Base-by-base conservation (phyloP, 352 stramenopile species). In the Phytophthora boehmeriae region DNA sequence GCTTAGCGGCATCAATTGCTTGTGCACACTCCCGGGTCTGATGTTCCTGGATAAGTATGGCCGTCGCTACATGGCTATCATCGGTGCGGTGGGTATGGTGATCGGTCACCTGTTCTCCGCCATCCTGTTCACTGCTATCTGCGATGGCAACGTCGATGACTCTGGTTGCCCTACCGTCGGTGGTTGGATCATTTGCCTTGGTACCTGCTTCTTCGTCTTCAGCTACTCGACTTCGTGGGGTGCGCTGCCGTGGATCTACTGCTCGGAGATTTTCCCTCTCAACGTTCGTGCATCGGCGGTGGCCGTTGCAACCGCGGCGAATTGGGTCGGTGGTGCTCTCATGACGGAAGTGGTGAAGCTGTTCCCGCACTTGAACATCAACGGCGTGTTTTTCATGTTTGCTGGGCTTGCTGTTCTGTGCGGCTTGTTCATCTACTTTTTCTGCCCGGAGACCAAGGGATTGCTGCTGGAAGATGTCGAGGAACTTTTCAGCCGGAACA, bases 171-270 rank as follows among this genome's bases (percentile, higher is more conserved):
- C 68, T 5, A 35, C 60, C 4, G 54, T 71, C 16, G 76, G 73
- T 16, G 76, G 71, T 25, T 76, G 66, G 59, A 61, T 83, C 38
- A 76, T 79, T 10, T 73, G 73, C 36, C 36, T 77, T n/a, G 70
- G 63, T 2, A 75, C 61, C 8, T 54, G 46, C 0, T 66, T 83
- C 48, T 78, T 78, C 58, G 69, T 78, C 14, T 73, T 73, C 54
- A 73, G 59, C 59, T 73, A 68, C 57, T 54, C 65, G 13, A 50
- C 64, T 3, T 73, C 59, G 16, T 73, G 65, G 65, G 65, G 59
- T 17, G 58, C 79, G 6, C 32, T 84, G 30, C 39, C 70, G 9
- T 89, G 79, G 79, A 73, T 89, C 32, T 83, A 86, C 60, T 78
- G 73, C 8, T 63, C 71, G 16, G 78, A 88, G 70, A 70, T 81